A percentile compares a stretch with the other conserved stretches of the same genome.
phyloP scores from a whole-genome alignment of 768 basidiomycete genomes.

The Panus rudis region DNA sequence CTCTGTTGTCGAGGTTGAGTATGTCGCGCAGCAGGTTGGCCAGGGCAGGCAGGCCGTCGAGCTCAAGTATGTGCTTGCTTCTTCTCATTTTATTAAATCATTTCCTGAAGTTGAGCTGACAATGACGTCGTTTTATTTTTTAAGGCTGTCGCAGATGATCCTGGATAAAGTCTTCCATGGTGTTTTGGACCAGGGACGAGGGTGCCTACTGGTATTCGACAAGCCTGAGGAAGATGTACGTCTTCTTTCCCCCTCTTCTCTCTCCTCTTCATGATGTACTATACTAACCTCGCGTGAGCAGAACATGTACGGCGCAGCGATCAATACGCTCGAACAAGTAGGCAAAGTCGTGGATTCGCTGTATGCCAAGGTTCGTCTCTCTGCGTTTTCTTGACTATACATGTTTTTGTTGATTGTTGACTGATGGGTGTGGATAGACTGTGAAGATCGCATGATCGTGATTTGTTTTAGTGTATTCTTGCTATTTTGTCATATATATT shows the following conservation, averaged over 20 bases:
- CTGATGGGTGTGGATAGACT: slow-evolving; percentile 23
- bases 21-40: slow-evolving; percentile 82
- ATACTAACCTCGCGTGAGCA: slow-evolving; percentile 25
- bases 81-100: too few species aligned
- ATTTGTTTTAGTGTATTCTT: too few species aligned
- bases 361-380: slow-evolving; percentile 65
- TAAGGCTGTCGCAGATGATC: slow-evolving; percentile 95
- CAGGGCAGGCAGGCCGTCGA: slow-evolving; percentile 87
- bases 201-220: slow-evolving; percentile 88
- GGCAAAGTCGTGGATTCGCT: slow-evolving; percentile 91
- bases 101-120: background rate
- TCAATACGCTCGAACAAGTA: slow-evolving; percentile 85
- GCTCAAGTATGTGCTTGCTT: slow-evolving; percentile 65
- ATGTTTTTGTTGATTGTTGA: background rate
- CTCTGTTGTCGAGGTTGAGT: slow-evolving; percentile 82
- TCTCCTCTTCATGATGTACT: background rate
- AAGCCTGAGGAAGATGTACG: slow-evolving; percentile 78
- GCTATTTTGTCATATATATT: too few species aligned
- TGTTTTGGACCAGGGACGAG: slow-evolving; percentile 93
- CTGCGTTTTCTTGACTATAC: background rate
- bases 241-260: slow-evolving; percentile 13
- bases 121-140: background rate
- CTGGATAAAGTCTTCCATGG: slow-evolving; percentile 91
- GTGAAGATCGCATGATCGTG: slow-evolving; percentile 34
- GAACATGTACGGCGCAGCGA: slow-evolving; percentile 85